These are phyloP conservation scores for Nakazawaea siamensis DNA, from an alignment of 805 yeast species.

Conservation along the genomic window DNA sequence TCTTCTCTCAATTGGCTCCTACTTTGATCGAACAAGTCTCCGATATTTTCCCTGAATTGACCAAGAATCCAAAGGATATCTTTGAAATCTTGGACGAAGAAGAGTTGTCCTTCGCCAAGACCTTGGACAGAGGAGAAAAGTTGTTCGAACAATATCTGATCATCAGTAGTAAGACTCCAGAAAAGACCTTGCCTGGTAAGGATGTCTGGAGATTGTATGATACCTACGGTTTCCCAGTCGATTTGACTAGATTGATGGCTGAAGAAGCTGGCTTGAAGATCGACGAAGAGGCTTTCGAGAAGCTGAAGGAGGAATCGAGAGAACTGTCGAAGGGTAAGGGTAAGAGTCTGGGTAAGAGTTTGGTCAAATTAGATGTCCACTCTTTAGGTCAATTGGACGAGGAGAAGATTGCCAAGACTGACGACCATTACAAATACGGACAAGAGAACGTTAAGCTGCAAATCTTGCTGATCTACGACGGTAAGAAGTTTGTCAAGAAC, in stretches of 20 bases:
- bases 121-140: constrained; percentile 96
- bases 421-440: constrained; percentile 75
- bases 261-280: constrained; percentile 93
- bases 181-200: constrained; percentile 75
- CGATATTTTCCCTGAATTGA: constrained; percentile 88
- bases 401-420: constrained; percentile 61
- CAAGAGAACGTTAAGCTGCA: constrained; percentile 60
- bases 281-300: constrained; percentile 88
- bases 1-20: constrained; percentile 88
- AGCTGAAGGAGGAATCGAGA: constrained; percentile 79
- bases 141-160: constrained; percentile 89
- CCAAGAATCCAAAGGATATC: constrained; percentile 60
- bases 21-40: constrained; percentile 83
- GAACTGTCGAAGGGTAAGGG: constrained; percentile 94
- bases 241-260: constrained; percentile 96
- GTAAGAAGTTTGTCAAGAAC: constrained; percentile 48
- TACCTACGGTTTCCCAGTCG: constrained; percentile 98
- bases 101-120: constrained; percentile 89
- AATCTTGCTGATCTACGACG: constrained; percentile 65
- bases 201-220: constrained; percentile 99
- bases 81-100: constrained; percentile 93
- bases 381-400: constrained; percentile 65
- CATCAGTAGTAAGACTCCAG: constrained; percentile 66
- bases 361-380: constrained; percentile 86
- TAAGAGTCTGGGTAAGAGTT: constrained; percentile 44